Base-by-base conservation (phyloP, 2,329 filamentous ascomycete species). In the Domatiomyces catenatus region DNA sequence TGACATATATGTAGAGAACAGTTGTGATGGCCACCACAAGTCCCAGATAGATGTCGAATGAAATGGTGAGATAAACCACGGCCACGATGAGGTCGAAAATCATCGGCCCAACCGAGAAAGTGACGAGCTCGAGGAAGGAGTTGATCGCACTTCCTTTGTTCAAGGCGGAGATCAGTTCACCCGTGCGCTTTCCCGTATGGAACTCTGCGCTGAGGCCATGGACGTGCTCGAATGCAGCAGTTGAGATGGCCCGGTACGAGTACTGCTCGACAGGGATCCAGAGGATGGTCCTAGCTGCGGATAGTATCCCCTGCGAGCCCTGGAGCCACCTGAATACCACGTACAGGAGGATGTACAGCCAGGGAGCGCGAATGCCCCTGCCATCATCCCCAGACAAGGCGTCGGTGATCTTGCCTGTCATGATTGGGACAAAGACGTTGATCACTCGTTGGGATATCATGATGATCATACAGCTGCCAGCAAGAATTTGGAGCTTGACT, bases 211-310 rank as follows among this genome's bases (percentile, higher is more conserved):
- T 95, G 32, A 98, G 79, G 48, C 84, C 83, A 67, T 98, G 92
- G 19, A 98, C 92, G 65, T 98, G 92, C 69, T 96, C 90, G 64
- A 98, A 98, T 8, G 90, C 87, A 15, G 92, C 89, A 1, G 92
- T 92, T 5, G 89, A 94, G 52, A 98, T 75, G 56, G 92, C 87
- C 62, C 87, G 83, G 68, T 95, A 98, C 0, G 90, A 94, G 66
- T 96, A 94, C 66, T 98, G 92, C 36, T 89, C 87, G 51, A 98
- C 88, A 0, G 92, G 90, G 48, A 98, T 92, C 92, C 92, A 98
- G 32, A 98, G 73, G 36, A 87, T 80, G 19, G 86, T 84, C 56
- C 92, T 79, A 32, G 85, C 61, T 1, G 87, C 90, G 6, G 88
- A 88, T 32, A 98, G 75, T 46, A 96, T 71, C 18, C 92, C 92